These are phyloP conservation scores for Penicillium bovifimosum DNA, from an alignment of 495 filamentous ascomycete species.

Conservation along the genomic window DNA sequence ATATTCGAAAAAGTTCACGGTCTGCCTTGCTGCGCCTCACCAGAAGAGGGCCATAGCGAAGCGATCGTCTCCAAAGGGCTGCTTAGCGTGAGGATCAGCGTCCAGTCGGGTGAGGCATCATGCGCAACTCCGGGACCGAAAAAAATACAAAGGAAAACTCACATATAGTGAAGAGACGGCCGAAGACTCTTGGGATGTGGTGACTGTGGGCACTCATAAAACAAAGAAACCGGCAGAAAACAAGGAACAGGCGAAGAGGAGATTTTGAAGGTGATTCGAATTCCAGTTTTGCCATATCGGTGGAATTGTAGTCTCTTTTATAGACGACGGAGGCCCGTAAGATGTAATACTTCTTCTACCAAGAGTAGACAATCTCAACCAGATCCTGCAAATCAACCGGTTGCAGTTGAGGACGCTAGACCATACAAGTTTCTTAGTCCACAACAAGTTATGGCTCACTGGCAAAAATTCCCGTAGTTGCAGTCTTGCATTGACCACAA, in stretches of 20 bases:
- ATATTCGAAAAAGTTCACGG: neutral
- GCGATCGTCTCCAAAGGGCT: neutral
- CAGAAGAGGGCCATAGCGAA: neutral
- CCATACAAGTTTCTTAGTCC: neutral
- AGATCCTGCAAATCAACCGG: neutral
- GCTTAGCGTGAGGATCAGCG: neutral
- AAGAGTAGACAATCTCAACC: neutral
- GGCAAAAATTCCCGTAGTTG: neutral
- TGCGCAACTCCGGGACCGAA: neutral
- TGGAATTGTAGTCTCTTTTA: neutral
- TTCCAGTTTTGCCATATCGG: neutral
- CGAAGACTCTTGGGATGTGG: neutral
- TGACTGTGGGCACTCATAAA: neutral
- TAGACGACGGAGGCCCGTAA: neutral
- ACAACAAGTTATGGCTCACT: neutral
- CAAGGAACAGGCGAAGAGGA: neutral
- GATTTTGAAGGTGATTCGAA: neutral
- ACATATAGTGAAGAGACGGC: neutral
- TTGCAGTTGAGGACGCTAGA: neutral
- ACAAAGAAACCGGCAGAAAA: neutral
- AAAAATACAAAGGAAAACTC: neutral
- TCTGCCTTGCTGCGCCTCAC: neutral
- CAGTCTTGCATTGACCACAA: neutral
- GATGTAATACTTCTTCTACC: neutral
- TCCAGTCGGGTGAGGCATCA: neutral